Evolutionary conservation across 2,329 filamentous ascomycete species (phyloP).

Genomic region (Ceratocystis albifundus): DNA sequence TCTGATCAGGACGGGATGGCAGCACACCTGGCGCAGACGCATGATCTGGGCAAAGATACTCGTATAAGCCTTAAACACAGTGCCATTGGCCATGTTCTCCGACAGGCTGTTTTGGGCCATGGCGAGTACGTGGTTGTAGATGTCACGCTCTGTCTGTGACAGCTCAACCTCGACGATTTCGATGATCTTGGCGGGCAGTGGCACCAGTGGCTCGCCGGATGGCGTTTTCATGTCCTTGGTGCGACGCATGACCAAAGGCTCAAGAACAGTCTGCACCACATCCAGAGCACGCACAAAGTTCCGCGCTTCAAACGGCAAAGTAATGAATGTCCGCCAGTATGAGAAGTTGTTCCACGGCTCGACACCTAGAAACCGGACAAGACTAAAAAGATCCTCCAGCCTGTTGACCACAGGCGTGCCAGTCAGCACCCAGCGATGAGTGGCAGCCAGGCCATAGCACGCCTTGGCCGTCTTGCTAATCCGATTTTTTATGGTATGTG

Average conservation of each 20-base stretch:
- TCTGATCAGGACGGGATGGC: slow-evolving; percentile 79
- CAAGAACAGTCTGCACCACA: slow-evolving; percentile 91
- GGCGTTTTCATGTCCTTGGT: slow-evolving; percentile 99
- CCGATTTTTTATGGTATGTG: slow-evolving; percentile 81
- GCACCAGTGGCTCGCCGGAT: slow-evolving; percentile 61
- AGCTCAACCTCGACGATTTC: slow-evolving; percentile 83
- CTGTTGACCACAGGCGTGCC: slow-evolving; percentile 96
- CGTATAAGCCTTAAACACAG: slow-evolving; percentile 87
- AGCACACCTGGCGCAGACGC: slow-evolving; percentile 83
- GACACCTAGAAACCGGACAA: slow-evolving; percentile 84
- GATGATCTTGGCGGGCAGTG: slow-evolving; percentile 66
- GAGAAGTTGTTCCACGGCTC: slow-evolving; percentile 99
- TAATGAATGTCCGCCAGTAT: slow-evolving; percentile 98
- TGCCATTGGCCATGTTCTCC: slow-evolving; percentile 80
- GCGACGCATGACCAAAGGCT: slow-evolving; percentile 84
- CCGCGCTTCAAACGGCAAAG: slow-evolving; percentile 88
- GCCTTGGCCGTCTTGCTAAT: slow-evolving; percentile 89
- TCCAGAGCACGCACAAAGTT: slow-evolving; percentile 88
- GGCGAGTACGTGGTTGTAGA: slow-evolving; percentile 83
- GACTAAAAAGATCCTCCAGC: slow-evolving; percentile 83
- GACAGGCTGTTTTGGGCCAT: slow-evolving; percentile 75
- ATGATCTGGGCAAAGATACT: slow-evolving; percentile 96
- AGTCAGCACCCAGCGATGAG: slow-evolving; percentile 85
- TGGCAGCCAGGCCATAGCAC: slow-evolving; percentile 77
- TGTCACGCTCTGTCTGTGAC: slow-evolving; percentile 70